A percentile compares a stretch with the other conserved stretches of the same genome.
phyloP scores from a whole-genome alignment of 768 basidiomycete genomes.

The Boletus bicolor region DNA sequence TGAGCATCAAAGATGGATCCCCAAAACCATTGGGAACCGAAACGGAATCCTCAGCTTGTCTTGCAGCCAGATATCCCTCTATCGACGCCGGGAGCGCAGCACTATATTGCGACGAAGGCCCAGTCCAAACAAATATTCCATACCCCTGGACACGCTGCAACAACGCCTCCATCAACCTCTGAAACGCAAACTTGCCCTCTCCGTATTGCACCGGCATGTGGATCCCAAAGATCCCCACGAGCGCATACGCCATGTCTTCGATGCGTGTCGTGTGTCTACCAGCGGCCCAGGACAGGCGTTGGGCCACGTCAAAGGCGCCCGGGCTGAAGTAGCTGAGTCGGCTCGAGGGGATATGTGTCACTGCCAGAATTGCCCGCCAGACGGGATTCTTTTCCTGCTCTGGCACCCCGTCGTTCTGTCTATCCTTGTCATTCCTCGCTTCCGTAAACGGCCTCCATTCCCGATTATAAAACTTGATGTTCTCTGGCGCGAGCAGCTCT shows the following conservation, averaged over 20 bases:
- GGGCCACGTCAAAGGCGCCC: background rate
- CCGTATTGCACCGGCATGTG: conserved; percentile 23
- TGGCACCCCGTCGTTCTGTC: background rate
- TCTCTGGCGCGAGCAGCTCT: conserved; percentile 18
- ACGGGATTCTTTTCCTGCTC: background rate
- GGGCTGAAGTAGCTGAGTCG: conserved; percentile 2
- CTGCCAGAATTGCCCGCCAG: background rate
- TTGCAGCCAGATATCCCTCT: conserved; percentile 8
- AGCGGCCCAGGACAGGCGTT: conserved; percentile 19
- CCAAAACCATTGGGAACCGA: conserved; percentile 2
- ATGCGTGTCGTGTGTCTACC: conserved; percentile 20
- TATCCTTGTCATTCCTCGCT: conserved; percentile 7
- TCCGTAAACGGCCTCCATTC: conserved; percentile 2
- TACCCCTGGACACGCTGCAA: background rate
- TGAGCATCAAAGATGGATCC: conserved; percentile 6
- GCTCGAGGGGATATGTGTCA: background rate
- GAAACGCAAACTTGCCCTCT: conserved; percentile 23
- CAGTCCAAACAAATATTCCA: conserved; percentile 9
- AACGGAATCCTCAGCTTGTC: background rate
- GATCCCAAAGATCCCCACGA: conserved; percentile 22
- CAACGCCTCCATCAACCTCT: conserved; percentile 13
- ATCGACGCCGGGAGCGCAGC: conserved; percentile 7
- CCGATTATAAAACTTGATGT: conserved; percentile 16
- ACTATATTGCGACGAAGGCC: conserved; percentile 2
- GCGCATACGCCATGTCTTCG: conserved; percentile 26